Conservation (phyloP, 139 green algal genomes). For the Microglena sp. region DNA sequence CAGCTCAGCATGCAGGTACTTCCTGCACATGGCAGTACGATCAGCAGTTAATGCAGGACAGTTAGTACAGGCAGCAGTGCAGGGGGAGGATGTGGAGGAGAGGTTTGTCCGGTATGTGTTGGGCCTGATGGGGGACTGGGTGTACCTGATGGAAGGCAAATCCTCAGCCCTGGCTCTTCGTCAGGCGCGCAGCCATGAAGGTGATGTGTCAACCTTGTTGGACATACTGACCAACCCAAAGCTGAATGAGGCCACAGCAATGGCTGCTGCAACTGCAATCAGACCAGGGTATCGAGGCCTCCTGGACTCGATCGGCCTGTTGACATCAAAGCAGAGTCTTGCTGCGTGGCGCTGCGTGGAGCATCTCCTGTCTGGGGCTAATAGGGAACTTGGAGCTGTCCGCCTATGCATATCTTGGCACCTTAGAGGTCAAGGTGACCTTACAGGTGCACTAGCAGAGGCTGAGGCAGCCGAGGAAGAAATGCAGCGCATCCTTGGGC, state of each 20-base stretch:
- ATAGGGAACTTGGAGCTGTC: no score
- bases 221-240: no score
- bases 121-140: neutral
- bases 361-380: no score
- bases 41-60: neutral
- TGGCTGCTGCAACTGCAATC: no score
- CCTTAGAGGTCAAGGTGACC: no score
- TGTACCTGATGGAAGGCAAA: neutral
- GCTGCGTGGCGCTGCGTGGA: no score
- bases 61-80: neutral
- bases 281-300: no score
- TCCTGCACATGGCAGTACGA: slow-evolving; percentile 12
- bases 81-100: neutral
- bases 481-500: slow-evolving; percentile 2
- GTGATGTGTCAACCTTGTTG: neutral
- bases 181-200: neutral
- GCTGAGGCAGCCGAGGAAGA: neutral
- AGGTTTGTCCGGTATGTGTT: neutral
- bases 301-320: no score
- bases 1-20: neutral
- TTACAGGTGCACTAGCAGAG: no score
- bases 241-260: no score
- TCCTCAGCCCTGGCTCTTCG: neutral
- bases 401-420: no score
- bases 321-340: no score